Evolutionary conservation across 352 stramenopile genomes (phyloP).

Genomic region (Pythium rishiriense): DNA sequence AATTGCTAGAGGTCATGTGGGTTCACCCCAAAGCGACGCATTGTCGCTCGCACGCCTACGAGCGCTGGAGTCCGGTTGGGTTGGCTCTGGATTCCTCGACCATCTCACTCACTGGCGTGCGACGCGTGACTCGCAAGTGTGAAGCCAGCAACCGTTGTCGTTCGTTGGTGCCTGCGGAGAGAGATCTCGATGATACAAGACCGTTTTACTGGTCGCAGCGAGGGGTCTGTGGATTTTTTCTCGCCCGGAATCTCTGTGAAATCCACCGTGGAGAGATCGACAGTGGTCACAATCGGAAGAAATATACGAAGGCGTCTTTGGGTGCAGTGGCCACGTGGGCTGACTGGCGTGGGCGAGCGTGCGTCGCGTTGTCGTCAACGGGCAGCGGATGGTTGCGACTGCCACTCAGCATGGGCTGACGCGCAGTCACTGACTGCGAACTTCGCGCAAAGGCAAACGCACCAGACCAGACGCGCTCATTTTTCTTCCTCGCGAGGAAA

Average conservation of each 20-base stretch:
- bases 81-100: slow-evolving; percentile 10
- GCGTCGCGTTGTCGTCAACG: background rate
- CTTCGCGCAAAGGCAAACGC: too few relatives aligned
- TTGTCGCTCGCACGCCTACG: background rate
- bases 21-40: slow-evolving; percentile 4
- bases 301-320: background rate
- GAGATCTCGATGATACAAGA: background rate
- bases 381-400: too few relatives aligned
- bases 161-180: background rate
- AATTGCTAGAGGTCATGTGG: background rate
- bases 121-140: slow-evolving; percentile 9
- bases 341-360: background rate
- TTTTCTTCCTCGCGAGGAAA: too few relatives aligned
- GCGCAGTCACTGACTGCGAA: background rate
- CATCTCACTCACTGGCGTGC: slow-evolving; percentile 13
- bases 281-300: background rate
- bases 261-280: slow-evolving; percentile 1
- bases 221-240: background rate
- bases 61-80: background rate
- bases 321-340: background rate
- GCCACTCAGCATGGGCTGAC: background rate
- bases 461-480: too few relatives aligned
- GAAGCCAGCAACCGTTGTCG: background rate
- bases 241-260: background rate
- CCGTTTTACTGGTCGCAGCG: background rate